A percentile compares a stretch with the other conserved stretches of the same genome.
Evolutionary conservation across 805 yeast species (phyloP).

Genomic region (Candida quercuum): DNA sequence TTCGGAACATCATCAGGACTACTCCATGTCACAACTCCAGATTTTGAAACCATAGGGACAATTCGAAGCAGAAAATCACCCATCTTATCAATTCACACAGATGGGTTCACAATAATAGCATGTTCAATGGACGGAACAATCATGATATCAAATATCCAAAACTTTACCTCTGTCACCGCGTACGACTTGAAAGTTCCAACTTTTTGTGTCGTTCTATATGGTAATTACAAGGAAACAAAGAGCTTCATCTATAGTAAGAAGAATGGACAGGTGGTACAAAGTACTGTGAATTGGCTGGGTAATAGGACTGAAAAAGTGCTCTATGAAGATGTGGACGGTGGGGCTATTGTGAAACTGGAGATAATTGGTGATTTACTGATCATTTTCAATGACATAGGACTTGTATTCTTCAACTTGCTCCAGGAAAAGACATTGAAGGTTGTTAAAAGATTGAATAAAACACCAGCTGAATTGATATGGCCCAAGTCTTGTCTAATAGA

Average conservation of each 20-base stretch:
- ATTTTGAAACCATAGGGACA: constrained; percentile 59
- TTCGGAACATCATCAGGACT: constrained; percentile 91
- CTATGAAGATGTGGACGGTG: constrained; percentile 43
- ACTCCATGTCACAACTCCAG: constrained; percentile 59
- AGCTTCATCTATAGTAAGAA: constrained; percentile 86
- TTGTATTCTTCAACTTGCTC: constrained; percentile 57
- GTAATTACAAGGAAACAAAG: constrained; percentile 53
- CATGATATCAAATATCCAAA: constrained; percentile 49
- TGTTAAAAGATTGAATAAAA: constrained; percentile 50
- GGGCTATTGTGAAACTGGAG: constrained; percentile 66
- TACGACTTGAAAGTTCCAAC: constrained; percentile 85
- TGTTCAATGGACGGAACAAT: constrained; percentile 95
- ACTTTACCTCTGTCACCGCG: constrained; percentile 35
- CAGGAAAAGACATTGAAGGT: constrained; percentile 43
- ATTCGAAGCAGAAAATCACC: constrained; percentile 85
- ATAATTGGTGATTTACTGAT: constrained; percentile 60
- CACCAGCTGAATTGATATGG: constrained; percentile 77
- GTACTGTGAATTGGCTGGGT: constrained; percentile 85
- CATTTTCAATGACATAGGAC: constrained; percentile 84
- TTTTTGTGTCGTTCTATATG: constrained; percentile 79
- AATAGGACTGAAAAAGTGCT: constrained; percentile 64
- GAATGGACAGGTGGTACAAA: constrained; percentile 72
- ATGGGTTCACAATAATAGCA: constrained; percentile 72
- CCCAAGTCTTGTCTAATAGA: constrained; percentile 71
- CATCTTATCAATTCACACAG: constrained; percentile 64